phyloP scores from a whole-genome alignment of 305 asterid genomes.

The Solanum chacoense region DNA sequence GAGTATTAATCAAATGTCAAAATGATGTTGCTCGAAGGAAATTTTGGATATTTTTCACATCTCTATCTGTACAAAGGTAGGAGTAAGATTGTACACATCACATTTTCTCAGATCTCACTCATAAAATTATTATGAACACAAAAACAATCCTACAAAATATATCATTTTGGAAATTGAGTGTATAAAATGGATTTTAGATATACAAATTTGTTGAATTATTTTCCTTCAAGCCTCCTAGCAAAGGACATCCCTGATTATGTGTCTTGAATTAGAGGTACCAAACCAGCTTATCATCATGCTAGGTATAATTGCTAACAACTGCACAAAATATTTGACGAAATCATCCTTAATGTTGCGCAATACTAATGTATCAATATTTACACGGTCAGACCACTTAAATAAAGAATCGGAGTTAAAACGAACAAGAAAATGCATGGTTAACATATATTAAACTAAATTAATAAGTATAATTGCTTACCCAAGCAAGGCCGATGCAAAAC shows the following conservation, averaged over 20 bases:
- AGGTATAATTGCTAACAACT: constrained; percentile 1
- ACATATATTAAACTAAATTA: not conserved
- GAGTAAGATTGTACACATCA: not conserved
- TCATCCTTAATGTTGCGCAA: not conserved
- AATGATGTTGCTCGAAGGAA: not conserved
- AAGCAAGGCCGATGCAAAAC: constrained; percentile 5
- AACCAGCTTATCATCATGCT: not conserved
- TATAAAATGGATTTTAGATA: not conserved
- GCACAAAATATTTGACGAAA: not conserved
- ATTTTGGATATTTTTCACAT: too few relatives aligned
- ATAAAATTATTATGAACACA: not conserved
- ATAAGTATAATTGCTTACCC: not conserved
- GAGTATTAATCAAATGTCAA: not conserved
- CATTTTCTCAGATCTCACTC: not conserved
- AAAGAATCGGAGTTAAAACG: not conserved
- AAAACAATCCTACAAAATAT: not conserved
- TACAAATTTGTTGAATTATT: not conserved
- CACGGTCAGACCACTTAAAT: not conserved
- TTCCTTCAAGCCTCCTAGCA: not conserved
- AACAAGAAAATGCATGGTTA: not conserved
- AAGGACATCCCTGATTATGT: not conserved
- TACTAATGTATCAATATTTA: not conserved
- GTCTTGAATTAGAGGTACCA: not conserved
- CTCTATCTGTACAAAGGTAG: too few relatives aligned
- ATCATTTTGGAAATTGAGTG: not conserved